Percentiles rank a stretch among this genome's conserved stretches.
These are phyloP conservation scores for Ensete glaucum DNA, from an alignment of 176 grass and related monocot genomes.

Conservation along the genomic window DNA sequence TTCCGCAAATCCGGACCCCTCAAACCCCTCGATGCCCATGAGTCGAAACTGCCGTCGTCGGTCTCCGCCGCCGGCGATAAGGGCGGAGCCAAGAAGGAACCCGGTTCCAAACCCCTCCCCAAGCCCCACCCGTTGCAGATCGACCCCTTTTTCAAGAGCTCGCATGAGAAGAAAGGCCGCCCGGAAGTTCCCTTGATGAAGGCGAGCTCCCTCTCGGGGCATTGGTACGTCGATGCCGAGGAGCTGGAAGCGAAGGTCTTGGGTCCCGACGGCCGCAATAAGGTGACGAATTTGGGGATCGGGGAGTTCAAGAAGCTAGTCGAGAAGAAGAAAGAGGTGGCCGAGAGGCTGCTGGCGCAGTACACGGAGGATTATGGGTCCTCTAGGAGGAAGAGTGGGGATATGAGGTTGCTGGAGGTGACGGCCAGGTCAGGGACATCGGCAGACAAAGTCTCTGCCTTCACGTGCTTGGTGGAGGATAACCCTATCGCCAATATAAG, in stretches of 20 bases:
- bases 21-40: conserved; percentile 28
- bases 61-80: neutral
- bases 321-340: conserved; percentile 52
- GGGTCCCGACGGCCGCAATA: conserved; percentile 8
- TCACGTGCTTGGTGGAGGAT: conserved; percentile 82
- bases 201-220: conserved; percentile 36
- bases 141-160: conserved; percentile 1
- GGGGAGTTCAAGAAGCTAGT: conserved; percentile 50
- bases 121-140: conserved; percentile 52
- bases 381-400: conserved; percentile 47
- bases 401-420: conserved; percentile 67
- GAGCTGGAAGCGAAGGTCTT: conserved; percentile 58
- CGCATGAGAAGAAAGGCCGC: neutral
- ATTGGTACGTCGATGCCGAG: conserved; percentile 60
- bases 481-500: conserved; percentile 87
- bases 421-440: conserved; percentile 82
- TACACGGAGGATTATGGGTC: conserved; percentile 59
- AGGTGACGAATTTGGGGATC: conserved; percentile 12
- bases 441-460: conserved; percentile 80
- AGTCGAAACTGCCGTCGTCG: conserved; percentile 7
- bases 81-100: neutral
- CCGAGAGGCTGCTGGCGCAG: conserved; percentile 59
- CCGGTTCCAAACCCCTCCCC: conserved; percentile 12
- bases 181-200: conserved; percentile 37
- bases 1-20: conserved; percentile 62